phyloP scores from a whole-genome alignment of 768 basidiomycete genomes.

The Paxillus involutus region DNA sequence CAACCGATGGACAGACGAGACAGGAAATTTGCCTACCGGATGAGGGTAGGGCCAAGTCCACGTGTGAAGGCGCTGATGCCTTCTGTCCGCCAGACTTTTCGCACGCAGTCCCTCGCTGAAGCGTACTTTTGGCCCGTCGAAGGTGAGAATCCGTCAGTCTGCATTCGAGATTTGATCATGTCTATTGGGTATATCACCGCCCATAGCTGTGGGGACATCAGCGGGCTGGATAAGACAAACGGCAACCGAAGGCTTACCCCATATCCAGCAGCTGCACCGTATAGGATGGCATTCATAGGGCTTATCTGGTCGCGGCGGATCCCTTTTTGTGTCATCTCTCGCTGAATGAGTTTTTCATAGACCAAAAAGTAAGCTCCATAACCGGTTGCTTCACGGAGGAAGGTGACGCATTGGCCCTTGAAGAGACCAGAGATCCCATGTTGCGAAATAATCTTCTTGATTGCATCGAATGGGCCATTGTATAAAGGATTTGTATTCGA shows the following conservation, averaged over 20 bases:
- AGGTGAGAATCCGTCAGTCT: conserved; percentile 85
- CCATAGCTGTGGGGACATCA: conserved; percentile 59
- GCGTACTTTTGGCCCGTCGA: conserved; percentile 80
- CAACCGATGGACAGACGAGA: conserved; percentile 66
- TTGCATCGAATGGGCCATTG: no score
- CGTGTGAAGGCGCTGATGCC: conserved; percentile 86
- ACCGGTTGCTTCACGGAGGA: conserved; percentile 78
- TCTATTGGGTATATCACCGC: conserved; percentile 94
- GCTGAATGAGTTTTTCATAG: conserved; percentile 90
- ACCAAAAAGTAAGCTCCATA: conserved; percentile 89
- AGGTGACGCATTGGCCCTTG: conserved; percentile 90
- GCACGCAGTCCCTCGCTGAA: conserved; percentile 76
- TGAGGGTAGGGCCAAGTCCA: conserved; percentile 89
- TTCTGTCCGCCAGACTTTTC: conserved; percentile 80
- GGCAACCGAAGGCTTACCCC: conserved; percentile 54
- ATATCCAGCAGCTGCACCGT: conserved; percentile 91
- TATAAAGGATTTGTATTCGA: conserved; percentile 75
- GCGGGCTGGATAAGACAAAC: conserved; percentile 8
- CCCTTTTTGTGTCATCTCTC: conserved; percentile 73
- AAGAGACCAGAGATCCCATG: conserved; percentile 88
- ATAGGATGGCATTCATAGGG: conserved; percentile 76
- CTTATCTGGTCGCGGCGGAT: conserved; percentile 78
- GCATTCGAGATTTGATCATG: conserved; percentile 95
- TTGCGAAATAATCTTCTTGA: conserved; percentile 75
- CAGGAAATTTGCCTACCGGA: conserved; percentile 55